These are phyloP conservation scores for Phaseolus coccineus DNA, from an alignment of 331 rosid genomes.

Conservation along the genomic window DNA sequence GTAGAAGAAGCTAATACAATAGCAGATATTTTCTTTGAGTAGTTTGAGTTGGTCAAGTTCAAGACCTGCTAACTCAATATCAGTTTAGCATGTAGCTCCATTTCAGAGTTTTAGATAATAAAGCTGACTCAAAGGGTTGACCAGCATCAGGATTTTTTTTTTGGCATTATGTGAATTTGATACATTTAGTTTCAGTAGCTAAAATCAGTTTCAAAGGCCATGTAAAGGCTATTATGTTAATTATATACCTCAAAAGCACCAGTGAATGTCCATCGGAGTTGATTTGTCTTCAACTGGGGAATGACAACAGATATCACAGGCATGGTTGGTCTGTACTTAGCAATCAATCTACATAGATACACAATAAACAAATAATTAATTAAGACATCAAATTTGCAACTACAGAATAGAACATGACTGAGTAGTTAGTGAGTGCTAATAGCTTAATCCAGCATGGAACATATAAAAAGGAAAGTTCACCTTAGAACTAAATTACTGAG, in stretches of 20 bases:
- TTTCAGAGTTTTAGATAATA: neutral
- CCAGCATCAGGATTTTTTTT: neutral
- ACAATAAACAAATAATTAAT: constrained; percentile 29
- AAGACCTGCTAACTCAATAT: neutral
- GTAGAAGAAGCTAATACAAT: neutral
- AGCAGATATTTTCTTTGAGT: neutral
- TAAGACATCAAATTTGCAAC: constrained; percentile 16
- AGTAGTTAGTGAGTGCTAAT: neutral
- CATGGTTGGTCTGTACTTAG: constrained; percentile 97
- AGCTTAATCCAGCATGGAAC: constrained; percentile 19
- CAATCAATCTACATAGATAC: constrained; percentile 75
- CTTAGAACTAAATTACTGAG: neutral
- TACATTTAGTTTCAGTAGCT: neutral
- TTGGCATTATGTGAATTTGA: constrained; percentile 2
- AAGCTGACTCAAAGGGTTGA: neutral
- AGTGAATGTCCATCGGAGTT: constrained; percentile 88
- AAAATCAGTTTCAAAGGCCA: constrained; percentile 23
- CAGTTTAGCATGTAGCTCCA: neutral
- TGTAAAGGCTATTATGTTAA: neutral
- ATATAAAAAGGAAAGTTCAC: neutral
- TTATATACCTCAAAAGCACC: constrained; percentile 89
- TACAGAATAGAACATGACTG: constrained; percentile 2
- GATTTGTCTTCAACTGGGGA: constrained; percentile 94
- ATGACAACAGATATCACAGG: constrained; percentile 93
- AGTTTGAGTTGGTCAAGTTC: constrained; percentile 12